These are phyloP conservation scores for Candida schatavii DNA, from an alignment of 805 yeast genomes.

Conservation along the genomic window DNA sequence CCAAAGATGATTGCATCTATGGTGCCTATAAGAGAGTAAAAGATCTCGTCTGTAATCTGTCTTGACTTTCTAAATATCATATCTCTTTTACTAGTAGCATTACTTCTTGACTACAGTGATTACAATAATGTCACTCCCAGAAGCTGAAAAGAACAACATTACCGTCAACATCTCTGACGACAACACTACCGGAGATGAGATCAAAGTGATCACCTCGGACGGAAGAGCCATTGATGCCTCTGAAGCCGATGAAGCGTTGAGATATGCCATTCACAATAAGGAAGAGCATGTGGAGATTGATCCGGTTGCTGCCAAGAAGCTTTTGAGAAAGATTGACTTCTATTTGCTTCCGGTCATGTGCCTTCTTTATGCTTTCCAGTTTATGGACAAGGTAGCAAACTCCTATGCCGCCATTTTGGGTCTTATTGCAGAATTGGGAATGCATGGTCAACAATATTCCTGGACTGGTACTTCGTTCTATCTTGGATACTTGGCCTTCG, in stretches of 20 bases:
- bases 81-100: too few relatives aligned
- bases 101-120: too few relatives aligned
- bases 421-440: conserved; percentile 32
- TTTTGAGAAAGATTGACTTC: conserved; percentile 9
- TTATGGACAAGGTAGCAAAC: conserved; percentile 37
- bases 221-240: neutral
- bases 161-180: too few relatives aligned
- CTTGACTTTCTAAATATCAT: too few relatives aligned
- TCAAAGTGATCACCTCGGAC: neutral
- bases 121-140: too few relatives aligned
- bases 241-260: conserved; percentile 39
- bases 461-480: conserved; percentile 42
- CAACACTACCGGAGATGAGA: neutral
- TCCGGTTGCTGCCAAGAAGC: conserved; percentile 11
- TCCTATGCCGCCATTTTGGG: conserved; percentile 40
- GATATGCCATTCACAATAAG: conserved; percentile 22
- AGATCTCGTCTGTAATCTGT: too few relatives aligned
- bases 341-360: conserved; percentile 17
- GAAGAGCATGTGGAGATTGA: conserved; percentile 1
- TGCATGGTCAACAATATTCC: conserved; percentile 32
- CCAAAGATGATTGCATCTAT: too few relatives aligned
- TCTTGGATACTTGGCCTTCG: conserved; percentile 61
- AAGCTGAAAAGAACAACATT: too few relatives aligned
- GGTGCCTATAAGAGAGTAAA: too few relatives aligned
- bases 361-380: conserved; percentile 24